A percentile compares a stretch with the other conserved stretches of the same genome.
Evolutionary conservation across 257 asterid species (phyloP).

Genomic region (Solanum clarkiae): DNA sequence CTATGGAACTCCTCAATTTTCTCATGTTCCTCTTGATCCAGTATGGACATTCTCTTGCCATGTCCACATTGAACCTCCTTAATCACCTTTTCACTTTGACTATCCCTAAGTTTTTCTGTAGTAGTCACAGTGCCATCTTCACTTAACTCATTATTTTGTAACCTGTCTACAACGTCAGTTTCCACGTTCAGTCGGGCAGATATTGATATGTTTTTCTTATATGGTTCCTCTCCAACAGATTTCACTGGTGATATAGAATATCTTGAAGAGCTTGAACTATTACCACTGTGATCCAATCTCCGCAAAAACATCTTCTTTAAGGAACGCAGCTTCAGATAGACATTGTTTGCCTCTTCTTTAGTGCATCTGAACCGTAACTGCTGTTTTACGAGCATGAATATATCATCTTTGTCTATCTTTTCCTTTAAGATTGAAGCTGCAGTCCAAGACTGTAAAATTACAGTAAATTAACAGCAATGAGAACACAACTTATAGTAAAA

Average conservation of each 20-base stretch:
- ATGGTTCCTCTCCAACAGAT: slow-evolving; percentile 7
- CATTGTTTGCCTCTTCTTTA: slow-evolving; percentile 35
- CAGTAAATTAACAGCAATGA: not conserved
- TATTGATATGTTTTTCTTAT: not conserved
- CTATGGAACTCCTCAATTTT: slow-evolving; percentile 27
- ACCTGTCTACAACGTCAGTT: slow-evolving; percentile 3
- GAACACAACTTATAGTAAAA: not conserved
- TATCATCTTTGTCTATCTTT: slow-evolving; percentile 35
- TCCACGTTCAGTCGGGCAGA: slow-evolving; percentile 2
- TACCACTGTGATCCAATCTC: not conserved
- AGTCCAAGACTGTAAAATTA: slow-evolving; percentile 47
- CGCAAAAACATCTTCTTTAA: slow-evolving; percentile 35
- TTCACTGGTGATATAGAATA: slow-evolving; percentile 1
- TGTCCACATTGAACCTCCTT: slow-evolving; percentile 18
- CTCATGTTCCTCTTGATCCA: slow-evolving; percentile 18
- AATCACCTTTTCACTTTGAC: slow-evolving; percentile 3
- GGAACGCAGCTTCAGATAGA: slow-evolving; percentile 35
- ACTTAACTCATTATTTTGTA: not conserved
- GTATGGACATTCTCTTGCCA: slow-evolving; percentile 28
- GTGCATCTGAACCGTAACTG: slow-evolving; percentile 46
- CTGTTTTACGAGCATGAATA: slow-evolving; percentile 30
- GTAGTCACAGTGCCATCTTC: not conserved
- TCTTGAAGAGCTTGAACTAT: not conserved
- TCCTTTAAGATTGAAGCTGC: slow-evolving; percentile 42
- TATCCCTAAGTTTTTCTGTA: slow-evolving; percentile 1